These are phyloP conservation scores for Hypoxylon sp. DNA, from an alignment of 2,329 filamentous ascomycete species.

Conservation along the genomic window DNA sequence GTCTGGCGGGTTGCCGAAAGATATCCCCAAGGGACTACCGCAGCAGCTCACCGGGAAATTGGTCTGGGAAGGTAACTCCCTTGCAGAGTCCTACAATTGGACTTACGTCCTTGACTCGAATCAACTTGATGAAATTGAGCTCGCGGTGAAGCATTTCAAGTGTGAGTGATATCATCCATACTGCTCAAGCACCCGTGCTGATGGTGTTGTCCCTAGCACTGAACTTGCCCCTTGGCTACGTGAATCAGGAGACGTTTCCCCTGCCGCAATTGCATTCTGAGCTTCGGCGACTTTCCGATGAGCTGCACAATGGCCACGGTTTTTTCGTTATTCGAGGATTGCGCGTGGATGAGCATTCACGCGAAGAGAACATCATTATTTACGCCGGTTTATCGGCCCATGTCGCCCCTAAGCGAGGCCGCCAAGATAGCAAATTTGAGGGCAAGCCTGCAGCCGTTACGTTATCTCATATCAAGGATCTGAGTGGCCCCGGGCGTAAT, in stretches of 20 bases:
- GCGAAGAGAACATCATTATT: slow-evolving; percentile 71
- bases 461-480: slow-evolving; percentile 74
- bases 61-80: slow-evolving; percentile 70
- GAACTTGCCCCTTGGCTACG: slow-evolving; percentile 57
- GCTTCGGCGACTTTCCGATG: slow-evolving; percentile 66
- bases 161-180: slow-evolving; percentile 48
- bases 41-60: slow-evolving; percentile 63
- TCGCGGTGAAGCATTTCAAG: slow-evolving; percentile 60
- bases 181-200: not conserved
- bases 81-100: slow-evolving; percentile 67
- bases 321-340: slow-evolving; percentile 74
- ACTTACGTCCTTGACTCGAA: slow-evolving; percentile 63
- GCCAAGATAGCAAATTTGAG: slow-evolving; percentile 64
- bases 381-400: slow-evolving; percentile 73
- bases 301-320: slow-evolving; percentile 71
- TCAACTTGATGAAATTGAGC: slow-evolving; percentile 66
- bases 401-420: slow-evolving; percentile 67
- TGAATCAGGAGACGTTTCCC: slow-evolving; percentile 68
- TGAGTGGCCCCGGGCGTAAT: slow-evolving; percentile 56
- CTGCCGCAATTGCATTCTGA: slow-evolving; percentile 65
- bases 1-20: slow-evolving; percentile 58
- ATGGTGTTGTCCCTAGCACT: slow-evolving; percentile 51
- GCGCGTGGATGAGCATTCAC: slow-evolving; percentile 65
- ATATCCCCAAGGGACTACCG: slow-evolving; percentile 67
- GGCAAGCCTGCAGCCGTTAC: slow-evolving; percentile 67